Percentiles rank a stretch among this genome's conserved stretches.
These are phyloP conservation scores for Eimeria mitis DNA, from an alignment of 169 alveolate species.

Conservation along the genomic window DNA sequence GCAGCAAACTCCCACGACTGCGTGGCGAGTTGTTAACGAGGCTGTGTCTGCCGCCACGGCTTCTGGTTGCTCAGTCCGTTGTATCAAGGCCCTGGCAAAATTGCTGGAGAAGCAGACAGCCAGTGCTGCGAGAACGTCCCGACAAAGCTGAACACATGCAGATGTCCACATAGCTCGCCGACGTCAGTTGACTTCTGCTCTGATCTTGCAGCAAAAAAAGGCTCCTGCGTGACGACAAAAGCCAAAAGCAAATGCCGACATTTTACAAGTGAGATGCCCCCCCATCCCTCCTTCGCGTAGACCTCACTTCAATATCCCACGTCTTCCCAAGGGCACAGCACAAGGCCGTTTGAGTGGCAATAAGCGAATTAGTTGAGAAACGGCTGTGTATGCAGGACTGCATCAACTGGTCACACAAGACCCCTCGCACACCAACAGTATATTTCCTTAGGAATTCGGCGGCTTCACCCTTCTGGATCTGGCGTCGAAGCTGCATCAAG, in stretches of 20 bases:
- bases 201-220: neutral
- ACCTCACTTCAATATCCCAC: constrained; percentile 61
- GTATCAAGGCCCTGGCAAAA: constrained; percentile 19
- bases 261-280: neutral
- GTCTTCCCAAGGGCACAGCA: constrained; percentile 70
- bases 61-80: constrained; percentile 2
- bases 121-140: constrained; percentile 22
- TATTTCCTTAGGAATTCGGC: neutral
- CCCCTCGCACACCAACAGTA: constrained; percentile 6
- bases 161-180: neutral
- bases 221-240: neutral
- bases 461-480: neutral
- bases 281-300: neutral
- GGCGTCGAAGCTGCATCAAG: constrained; percentile 20
- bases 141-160: constrained; percentile 40
- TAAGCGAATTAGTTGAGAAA: constrained; percentile 49
- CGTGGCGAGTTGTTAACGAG: constrained; percentile 40
- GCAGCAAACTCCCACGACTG: constrained; percentile 61
- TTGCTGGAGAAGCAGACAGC: constrained; percentile 35
- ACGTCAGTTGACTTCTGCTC: neutral
- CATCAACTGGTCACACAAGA: constrained; percentile 59
- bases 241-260: neutral
- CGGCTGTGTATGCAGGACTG: constrained; percentile 41
- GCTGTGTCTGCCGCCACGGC: constrained; percentile 7
- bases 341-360: constrained; percentile 76